Evolutionary conservation across 2,329 filamentous ascomycete species (phyloP).

Genomic region (Botrytis medusae): DNA sequence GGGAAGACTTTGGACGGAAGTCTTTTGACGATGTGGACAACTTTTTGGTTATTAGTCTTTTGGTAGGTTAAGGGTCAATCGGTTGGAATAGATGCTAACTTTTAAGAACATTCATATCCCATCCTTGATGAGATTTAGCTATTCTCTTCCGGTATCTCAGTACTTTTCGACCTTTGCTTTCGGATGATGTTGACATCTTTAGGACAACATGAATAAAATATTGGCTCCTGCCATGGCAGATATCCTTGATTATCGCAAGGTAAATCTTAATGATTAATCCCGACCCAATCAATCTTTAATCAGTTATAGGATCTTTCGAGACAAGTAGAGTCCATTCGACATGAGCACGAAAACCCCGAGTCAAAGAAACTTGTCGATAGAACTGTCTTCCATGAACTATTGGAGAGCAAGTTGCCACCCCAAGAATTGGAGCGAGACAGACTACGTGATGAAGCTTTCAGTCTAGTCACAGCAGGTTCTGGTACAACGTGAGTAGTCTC

Average conservation of each 20-base stretch:
- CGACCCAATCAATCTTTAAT: slow-evolving; percentile 31
- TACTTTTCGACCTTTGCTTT: background rate
- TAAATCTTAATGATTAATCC: too few relatives aligned
- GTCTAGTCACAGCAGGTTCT: slow-evolving; percentile 40
- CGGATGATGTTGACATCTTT: background rate
- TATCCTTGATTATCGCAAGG: background rate
- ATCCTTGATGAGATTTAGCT: background rate
- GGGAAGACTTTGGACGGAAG: slow-evolving; percentile 9
- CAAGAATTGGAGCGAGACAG: slow-evolving; percentile 39
- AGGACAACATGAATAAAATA: slow-evolving; percentile 20
- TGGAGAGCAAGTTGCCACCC: slow-evolving; percentile 34
- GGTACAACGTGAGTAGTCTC: slow-evolving; percentile 36
- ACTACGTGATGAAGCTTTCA: slow-evolving; percentile 38
- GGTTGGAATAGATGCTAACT: background rate
- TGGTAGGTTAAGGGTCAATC: background rate
- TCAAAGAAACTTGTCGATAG: background rate
- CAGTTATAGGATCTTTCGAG: slow-evolving; percentile 36
- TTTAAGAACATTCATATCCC: slow-evolving; percentile 12
- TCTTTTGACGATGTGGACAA: slow-evolving; percentile 4
- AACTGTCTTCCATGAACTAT: slow-evolving; percentile 25
- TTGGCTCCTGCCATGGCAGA: slow-evolving; percentile 6
- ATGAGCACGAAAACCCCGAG: background rate
- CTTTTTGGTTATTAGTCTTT: slow-evolving; percentile 1
- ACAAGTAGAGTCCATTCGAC: slow-evolving; percentile 13
- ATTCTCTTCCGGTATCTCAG: slow-evolving; percentile 1